These are phyloP conservation scores for Prunus mongolica DNA, from an alignment of 306 rosid species.

Conservation along the genomic window DNA sequence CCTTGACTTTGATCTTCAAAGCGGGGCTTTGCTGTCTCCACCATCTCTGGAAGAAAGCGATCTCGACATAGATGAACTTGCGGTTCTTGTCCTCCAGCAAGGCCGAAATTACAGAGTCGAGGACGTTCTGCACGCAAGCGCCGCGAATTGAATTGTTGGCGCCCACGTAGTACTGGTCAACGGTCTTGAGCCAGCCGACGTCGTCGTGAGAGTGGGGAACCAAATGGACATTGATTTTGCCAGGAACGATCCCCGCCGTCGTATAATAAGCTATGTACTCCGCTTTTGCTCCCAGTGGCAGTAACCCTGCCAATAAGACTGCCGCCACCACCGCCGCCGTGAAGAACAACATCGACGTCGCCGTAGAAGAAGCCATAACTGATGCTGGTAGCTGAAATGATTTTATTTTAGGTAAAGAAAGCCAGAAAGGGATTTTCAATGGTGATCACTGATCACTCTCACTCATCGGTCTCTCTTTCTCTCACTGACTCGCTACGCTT, in stretches of 20 bases:
- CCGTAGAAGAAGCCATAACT: constrained; percentile 18
- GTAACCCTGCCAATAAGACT: constrained; percentile 24
- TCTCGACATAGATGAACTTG: constrained; percentile 73
- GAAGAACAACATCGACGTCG: constrained; percentile 19
- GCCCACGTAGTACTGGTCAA: constrained; percentile 83
- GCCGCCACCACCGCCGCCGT: background rate
- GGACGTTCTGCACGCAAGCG: constrained; percentile 79
- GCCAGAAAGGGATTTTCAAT: background rate
- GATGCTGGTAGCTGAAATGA: background rate
- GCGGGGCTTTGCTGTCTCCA: constrained; percentile 79
- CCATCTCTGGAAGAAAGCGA: constrained; percentile 88
- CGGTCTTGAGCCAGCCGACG: constrained; percentile 90
- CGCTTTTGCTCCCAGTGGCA: constrained; percentile 25
- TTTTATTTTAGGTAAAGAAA: background rate
- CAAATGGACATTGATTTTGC: constrained; percentile 59
- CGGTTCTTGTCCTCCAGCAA: constrained; percentile 69
- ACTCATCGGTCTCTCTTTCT: background rate
- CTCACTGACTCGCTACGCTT: background rate
- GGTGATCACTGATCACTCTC: background rate
- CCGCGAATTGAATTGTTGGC: constrained; percentile 86
- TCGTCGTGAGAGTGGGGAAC: constrained; percentile 91
- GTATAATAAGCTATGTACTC: constrained; percentile 67
- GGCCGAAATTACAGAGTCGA: constrained; percentile 71
- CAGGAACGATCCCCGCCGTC: constrained; percentile 42
- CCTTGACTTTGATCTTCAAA: constrained; percentile 57